phyloP scores from a whole-genome alignment of 1,284 basidiomycete genomes.

The Neonothopanus nambi region DNA sequence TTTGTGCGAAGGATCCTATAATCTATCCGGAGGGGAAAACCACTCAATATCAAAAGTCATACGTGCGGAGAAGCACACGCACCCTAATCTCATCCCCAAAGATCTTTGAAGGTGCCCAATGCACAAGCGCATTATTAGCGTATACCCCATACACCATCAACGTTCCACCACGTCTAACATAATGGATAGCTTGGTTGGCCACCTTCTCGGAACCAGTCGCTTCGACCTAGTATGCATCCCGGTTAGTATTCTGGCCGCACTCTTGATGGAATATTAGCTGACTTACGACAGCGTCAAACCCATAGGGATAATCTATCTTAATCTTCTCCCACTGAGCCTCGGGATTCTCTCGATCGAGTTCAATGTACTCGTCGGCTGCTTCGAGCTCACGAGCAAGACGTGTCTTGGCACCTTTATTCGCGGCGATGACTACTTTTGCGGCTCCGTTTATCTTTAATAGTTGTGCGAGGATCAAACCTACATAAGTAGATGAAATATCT shows the following conservation, averaged over 20 bases:
- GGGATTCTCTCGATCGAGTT: conserved; percentile 71
- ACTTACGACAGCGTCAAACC: conserved; percentile 81
- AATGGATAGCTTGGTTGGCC: conserved; percentile 80
- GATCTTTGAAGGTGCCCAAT: conserved; percentile 66
- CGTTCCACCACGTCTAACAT: conserved; percentile 78
- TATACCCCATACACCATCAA: conserved; percentile 79
- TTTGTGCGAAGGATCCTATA: conserved; percentile 85
- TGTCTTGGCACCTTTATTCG: conserved; percentile 87
- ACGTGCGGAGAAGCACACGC: conserved; percentile 21
- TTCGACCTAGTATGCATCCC: conserved; percentile 65
- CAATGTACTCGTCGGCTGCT: conserved; percentile 80
- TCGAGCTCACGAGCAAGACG: conserved; percentile 75
- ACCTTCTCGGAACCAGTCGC: conserved; percentile 83
- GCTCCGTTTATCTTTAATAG: conserved; percentile 81
- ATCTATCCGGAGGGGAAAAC: background rate
- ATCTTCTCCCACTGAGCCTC: conserved; percentile 77
- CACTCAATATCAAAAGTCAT: background rate
- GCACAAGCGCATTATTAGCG: conserved; percentile 70
- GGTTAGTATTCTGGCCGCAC: background rate
- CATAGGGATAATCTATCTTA: conserved; percentile 78
- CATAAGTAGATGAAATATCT: no score
- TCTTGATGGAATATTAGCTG: background rate
- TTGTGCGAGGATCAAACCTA: conserved; percentile 83
- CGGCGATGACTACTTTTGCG: conserved; percentile 71
- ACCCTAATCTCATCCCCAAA: conserved; percentile 85